These are phyloP conservation scores for Pseudoturritis turrita DNA, from an alignment of 345 rosid genomes.

Conservation along the genomic window DNA sequence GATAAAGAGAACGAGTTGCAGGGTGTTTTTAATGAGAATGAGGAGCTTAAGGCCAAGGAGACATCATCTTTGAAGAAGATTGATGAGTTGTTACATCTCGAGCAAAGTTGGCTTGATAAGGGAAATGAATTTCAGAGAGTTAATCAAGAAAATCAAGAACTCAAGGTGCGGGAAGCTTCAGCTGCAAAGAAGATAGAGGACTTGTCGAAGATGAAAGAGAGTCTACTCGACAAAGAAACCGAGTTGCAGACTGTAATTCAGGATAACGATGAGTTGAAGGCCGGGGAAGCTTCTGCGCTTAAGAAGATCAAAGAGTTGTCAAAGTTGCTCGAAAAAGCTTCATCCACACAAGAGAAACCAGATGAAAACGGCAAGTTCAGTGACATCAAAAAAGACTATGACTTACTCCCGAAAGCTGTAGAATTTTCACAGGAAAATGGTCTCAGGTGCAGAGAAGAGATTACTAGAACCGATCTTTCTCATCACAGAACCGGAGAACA, in stretches of 20 bases:
- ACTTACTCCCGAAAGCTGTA: conserved; percentile 66
- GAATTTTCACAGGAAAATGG: conserved; percentile 79
- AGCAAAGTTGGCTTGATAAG: conserved; percentile 21
- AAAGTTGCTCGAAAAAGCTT: conserved; percentile 17
- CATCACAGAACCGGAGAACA: conserved; percentile 32
- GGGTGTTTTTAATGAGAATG: conserved; percentile 48
- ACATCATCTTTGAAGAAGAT: conserved; percentile 21
- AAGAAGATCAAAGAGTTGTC: conserved; percentile 24
- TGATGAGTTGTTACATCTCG: conserved; percentile 27
- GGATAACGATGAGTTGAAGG: conserved; percentile 15
- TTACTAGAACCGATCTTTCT: conserved; percentile 40
- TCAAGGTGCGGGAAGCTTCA: conserved; percentile 17
- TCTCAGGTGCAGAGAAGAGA: conserved; percentile 55
- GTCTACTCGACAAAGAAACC: conserved; percentile 65
- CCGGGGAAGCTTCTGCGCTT: conserved; percentile 60
- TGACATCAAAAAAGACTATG: conserved; percentile 60
- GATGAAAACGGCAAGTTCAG: conserved; percentile 39
- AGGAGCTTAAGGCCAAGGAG: conserved; percentile 48
- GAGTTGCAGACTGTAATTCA: conserved; percentile 41
- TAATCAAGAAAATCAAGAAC: conserved; percentile 20
- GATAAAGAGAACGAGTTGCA: conserved; percentile 21
- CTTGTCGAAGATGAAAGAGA: conserved; percentile 46
- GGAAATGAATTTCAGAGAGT: not conserved
- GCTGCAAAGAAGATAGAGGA: conserved; percentile 27
- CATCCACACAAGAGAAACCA: conserved; percentile 1